Conservation (phyloP, 768 basidiomycete genomes). For the Rhodotorula taiwanensis region DNA sequence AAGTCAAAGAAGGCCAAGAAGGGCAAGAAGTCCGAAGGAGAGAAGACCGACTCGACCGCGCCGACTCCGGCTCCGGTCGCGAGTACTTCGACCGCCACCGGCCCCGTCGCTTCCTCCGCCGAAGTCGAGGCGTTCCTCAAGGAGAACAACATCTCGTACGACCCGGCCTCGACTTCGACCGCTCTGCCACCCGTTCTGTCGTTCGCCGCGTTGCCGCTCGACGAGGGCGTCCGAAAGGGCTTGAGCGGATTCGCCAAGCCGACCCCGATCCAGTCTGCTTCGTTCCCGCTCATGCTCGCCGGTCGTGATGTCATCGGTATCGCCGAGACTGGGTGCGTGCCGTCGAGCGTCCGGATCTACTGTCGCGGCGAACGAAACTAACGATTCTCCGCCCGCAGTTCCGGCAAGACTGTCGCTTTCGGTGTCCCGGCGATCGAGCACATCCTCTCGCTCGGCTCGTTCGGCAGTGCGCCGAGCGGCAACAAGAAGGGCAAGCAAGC, state of each 20-base stretch:
- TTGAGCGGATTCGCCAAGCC: constrained; percentile 73
- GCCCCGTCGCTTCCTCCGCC: constrained; percentile 43
- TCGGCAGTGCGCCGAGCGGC: constrained; percentile 26
- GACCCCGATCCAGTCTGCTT: constrained; percentile 89
- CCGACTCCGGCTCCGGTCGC: constrained; percentile 37
- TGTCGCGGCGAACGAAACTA: not conserved
- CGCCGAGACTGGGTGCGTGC: constrained; percentile 81
- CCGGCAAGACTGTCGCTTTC: constrained; percentile 90
- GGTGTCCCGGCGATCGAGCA: constrained; percentile 76
- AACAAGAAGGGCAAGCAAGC: constrained; percentile 38
- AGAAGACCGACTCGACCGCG: constrained; percentile 38
- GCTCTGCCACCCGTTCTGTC: constrained; percentile 61
- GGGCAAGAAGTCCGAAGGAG: constrained; percentile 36
- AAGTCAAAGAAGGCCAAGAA: constrained; percentile 35
- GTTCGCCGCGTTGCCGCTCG: constrained; percentile 67
- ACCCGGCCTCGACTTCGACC: constrained; percentile 50
- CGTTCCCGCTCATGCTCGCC: constrained; percentile 44
- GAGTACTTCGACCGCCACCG: constrained; percentile 40
- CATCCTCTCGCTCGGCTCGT: constrained; percentile 46
- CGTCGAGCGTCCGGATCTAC: constrained; percentile 8
- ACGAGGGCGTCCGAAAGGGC: constrained; percentile 56
- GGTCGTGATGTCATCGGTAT: constrained; percentile 74
- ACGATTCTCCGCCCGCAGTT: constrained; percentile 14
- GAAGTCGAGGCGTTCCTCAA: constrained; percentile 61
- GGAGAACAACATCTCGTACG: constrained; percentile 68